These are phyloP conservation scores for Scytalidium sp. DNA, from an alignment of 2,329 filamentous ascomycete species.

Conservation along the genomic window DNA sequence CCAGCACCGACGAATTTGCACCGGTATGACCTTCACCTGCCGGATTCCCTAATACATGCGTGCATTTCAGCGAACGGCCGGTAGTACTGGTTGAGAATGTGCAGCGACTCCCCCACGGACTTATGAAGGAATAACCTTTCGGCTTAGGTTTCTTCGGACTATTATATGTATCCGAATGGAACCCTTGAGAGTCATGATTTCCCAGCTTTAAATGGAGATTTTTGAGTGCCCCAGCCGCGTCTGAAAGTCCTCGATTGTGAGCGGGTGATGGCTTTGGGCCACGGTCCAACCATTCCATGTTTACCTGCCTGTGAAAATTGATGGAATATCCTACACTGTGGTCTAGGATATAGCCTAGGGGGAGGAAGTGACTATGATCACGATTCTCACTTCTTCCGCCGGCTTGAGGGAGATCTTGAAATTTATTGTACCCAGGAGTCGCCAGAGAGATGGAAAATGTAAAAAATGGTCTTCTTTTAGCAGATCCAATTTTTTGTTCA, in stretches of 20 bases:
- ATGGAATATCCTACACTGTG: constrained; percentile 1
- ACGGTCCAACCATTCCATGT: constrained; percentile 41
- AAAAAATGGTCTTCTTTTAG: constrained; percentile 34
- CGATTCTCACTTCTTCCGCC: not conserved
- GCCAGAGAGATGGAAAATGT: constrained; percentile 28
- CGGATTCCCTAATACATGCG: constrained; percentile 61
- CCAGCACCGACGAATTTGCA: constrained; percentile 9
- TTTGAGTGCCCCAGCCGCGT: constrained; percentile 12
- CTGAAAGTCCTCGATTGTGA: constrained; percentile 22
- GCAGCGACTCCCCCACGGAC: constrained; percentile 84
- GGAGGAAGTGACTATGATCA: not conserved
- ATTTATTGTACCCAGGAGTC: constrained; percentile 28
- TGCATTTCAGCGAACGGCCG: constrained; percentile 72
- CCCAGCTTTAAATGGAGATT: not conserved
- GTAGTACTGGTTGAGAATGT: constrained; percentile 78
- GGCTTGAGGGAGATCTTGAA: constrained; percentile 12
- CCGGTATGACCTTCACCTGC: constrained; percentile 16
- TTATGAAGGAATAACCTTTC: constrained; percentile 72
- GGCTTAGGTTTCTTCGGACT: not conserved
- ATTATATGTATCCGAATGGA: not conserved
- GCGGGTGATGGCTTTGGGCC: constrained; percentile 21
- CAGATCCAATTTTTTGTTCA: constrained; percentile 15
- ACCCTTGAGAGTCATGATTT: not conserved
- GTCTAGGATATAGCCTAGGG: not conserved
- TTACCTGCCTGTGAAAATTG: constrained; percentile 50